Conservation (phyloP, 371 early-diverging fungal species). For the Saksenaea oblongispora region DNA sequence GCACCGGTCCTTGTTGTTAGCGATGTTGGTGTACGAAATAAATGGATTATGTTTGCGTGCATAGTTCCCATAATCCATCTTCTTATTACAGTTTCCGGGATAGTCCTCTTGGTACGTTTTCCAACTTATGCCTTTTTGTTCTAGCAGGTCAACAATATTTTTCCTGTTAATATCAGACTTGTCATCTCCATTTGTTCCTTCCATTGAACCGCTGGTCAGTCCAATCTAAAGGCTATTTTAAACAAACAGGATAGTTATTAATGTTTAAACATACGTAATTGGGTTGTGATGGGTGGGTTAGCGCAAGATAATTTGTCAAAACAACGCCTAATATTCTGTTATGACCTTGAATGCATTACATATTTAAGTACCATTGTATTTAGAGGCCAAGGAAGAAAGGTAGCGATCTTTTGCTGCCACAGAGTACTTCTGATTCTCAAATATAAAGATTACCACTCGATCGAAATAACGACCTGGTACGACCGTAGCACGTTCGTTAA, state of each 20-base stretch:
- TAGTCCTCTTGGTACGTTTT: conserved; percentile 66
- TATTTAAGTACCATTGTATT: conserved; percentile 20
- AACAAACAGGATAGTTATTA: conserved; percentile 39
- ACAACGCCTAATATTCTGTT: conserved; percentile 20
- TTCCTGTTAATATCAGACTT: conserved; percentile 35
- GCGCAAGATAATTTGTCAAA: conserved; percentile 39
- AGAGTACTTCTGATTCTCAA: conserved; percentile 52
- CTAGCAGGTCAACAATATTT: conserved; percentile 65
- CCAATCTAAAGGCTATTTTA: conserved; percentile 27
- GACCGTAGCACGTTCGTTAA: neutral
- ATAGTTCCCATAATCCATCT: conserved; percentile 34
- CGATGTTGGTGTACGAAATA: conserved; percentile 55
- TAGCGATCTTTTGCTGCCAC: conserved; percentile 41
- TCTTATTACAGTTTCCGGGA: conserved; percentile 45
- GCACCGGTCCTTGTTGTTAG: conserved; percentile 45
- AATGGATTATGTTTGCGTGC: conserved; percentile 64
- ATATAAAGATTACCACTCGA: conserved; percentile 46
- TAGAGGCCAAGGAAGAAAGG: conserved; percentile 19
- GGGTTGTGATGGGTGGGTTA: conserved; percentile 45
- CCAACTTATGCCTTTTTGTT: conserved; percentile 64
- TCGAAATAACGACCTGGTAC: conserved; percentile 42
- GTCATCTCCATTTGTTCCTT: conserved; percentile 46
- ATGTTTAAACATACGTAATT: conserved; percentile 49
- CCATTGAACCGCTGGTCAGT: conserved; percentile 46
- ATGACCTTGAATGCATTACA: neutral